Base-by-base conservation (phyloP, 495 filamentous ascomycete species). In the Aspergillus ellipticus region DNA sequence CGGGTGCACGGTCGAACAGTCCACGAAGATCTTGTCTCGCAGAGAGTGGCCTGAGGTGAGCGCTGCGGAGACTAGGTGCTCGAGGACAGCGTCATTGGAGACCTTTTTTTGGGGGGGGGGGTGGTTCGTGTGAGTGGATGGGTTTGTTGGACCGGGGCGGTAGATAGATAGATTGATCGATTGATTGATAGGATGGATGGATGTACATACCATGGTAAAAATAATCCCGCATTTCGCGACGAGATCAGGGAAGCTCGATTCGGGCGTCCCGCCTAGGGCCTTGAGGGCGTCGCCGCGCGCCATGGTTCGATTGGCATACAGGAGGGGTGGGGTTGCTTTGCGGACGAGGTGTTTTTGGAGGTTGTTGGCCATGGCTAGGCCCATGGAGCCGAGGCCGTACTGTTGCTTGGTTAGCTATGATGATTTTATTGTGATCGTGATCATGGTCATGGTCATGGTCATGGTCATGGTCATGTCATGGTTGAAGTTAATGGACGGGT, bases 321-420 rank as follows among this genome's bases (percentile, higher is more conserved):
- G 45, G 19, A 79, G 64, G 21, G 60, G 65, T 45, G 67, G 42
- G 19, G 67, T 65, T 20, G 68, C 71, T 53, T 71, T 75, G 43
- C 65, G 43, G 11, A 65, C 70, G 1, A 78, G 68, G 57, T 79
- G 74, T 21, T 68, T 63, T 66, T 78, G 74, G 13, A 78, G 71
- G 54, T 78, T 78, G 39, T 54, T 71, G 59, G 74, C 74, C 74
- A 78, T 78, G 57, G 73, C 74, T n/a, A 75, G 73, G 59, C 74
- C 74, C 73, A 78, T 78, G 51, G 74, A 76, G 17, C 74, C 74
- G 33, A 78, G 73, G 57, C 74, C 74, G 60, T 74, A 77, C 74
- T 77, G 42, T 50, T 26, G 6, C 6, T 37, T 13, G 7, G 37
- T 65, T 58, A 65, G 51, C 31, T 45, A 45, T 22, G n/a, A n/a